phyloP scores from a whole-genome alignment of 2,329 filamentous ascomycete species.

The Proliferodiscus dingleyae region DNA sequence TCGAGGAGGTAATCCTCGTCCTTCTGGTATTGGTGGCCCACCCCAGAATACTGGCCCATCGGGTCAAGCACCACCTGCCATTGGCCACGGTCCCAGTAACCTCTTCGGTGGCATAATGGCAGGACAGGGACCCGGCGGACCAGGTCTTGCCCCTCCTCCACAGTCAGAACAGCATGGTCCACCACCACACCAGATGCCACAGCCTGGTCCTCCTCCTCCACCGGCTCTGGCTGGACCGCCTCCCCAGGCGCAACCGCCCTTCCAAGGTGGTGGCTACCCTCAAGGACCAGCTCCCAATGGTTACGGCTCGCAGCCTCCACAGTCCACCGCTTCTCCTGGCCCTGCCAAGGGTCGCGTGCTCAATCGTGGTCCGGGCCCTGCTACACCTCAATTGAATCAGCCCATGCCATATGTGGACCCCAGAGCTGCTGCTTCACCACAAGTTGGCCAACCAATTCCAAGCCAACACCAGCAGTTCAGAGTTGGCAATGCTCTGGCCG shows the following conservation, averaged over 20 bases:
- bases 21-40: constrained; percentile 66
- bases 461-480: constrained; percentile 50
- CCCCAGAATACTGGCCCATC: constrained; percentile 75
- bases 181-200: constrained; percentile 61
- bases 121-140: constrained; percentile 76
- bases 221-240: constrained; percentile 42
- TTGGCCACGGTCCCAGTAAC: constrained; percentile 83
- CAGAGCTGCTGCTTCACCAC: constrained; percentile 64
- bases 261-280: constrained; percentile 55
- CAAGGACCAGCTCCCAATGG: constrained; percentile 54
- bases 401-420: constrained; percentile 81
- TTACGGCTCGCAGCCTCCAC: constrained; percentile 78
- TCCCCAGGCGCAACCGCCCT: constrained; percentile 60
- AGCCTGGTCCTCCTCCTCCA: constrained; percentile 54
- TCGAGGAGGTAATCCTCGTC: constrained; percentile 57
- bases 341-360: constrained; percentile 66
- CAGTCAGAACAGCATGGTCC: constrained; percentile 58
- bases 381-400: constrained; percentile 88
- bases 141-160: constrained; percentile 66
- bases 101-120: constrained; percentile 96
- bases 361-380: constrained; percentile 66
- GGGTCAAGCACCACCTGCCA: constrained; percentile 77
- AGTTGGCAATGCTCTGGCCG: constrained; percentile 69
- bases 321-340: constrained; percentile 80
- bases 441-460: constrained; percentile 80